Evolutionary conservation across 805 yeast genomes (phyloP), one percentile per base, ranked within the genome.

Genomic region (Kodamaea kakaduensis): DNA sequence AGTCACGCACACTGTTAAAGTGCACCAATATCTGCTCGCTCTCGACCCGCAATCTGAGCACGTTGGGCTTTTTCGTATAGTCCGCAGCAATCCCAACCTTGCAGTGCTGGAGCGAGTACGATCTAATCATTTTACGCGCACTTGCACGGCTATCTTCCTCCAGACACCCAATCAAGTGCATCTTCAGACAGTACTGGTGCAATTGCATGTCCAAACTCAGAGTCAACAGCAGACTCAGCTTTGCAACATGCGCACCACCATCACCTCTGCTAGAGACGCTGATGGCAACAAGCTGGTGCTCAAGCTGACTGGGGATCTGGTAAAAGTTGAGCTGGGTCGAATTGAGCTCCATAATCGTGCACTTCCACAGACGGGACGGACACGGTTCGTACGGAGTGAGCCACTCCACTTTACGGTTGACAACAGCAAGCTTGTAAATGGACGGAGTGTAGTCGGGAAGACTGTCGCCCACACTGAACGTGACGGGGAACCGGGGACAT

Each of bases 21-120:
- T 76, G 78, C 2, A 90, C 45, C 26, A 90, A 55, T 42, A 86
- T 71, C 56, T 90, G 97, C 56, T 85, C 88, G 25, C 81, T 74
- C 58, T 90, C 97, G 23, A 82, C 73, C 14, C 98, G 73, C 12
- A 90, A 47, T 32, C 98, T 64, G 25, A 88, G 57, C 4, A 81
- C 85, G 51, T 78, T 73, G 12, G 75, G 69, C 44, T 73, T 74
- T 55, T 87, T 86, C 38, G 71, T 73, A 58, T 87, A 87, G 58
- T 90, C 98, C 2, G 77, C 68, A 0, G 97, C 96, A 9, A 87
- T 64, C 0, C 98, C 98, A 29, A 85, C 61, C 48, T 72, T 78
- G 9, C 93, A 89, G 59, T 81, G 80, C 58, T 93, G 97, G 24
- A 90, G 67, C 2, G 96, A 78, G 56, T 77, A 89, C 0, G 87